Evolutionary conservation across 805 yeast species (phyloP), one percentile per base, ranked within the genome.

Genomic region (Candida fluviatilis): DNA sequence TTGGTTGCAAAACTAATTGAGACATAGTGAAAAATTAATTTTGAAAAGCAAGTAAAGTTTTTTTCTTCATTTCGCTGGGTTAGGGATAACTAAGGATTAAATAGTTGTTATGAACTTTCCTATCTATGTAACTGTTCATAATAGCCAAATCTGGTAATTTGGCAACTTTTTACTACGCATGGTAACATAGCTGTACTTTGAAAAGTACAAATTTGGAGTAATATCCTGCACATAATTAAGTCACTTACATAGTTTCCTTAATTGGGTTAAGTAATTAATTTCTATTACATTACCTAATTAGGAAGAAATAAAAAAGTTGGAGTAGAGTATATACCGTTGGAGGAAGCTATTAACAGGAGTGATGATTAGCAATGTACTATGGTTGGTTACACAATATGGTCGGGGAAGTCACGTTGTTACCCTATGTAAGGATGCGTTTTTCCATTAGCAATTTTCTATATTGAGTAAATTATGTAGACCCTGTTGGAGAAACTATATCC

Each of bases 1-100:
- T 4, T 21, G 23, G 35, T 23, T 23, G 27, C n/a, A 33, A 33
- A 21, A 33, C 35, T 13, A 26, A 26, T 33, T 33, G 27, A 4
- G 35, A 19, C 35, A 33, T 33, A 10, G 16, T 21, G 15, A 31
- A 10, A n/a, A 12, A 19, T 21, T 6, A 21, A 21, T 6, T 6
- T 21, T 21, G 10, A 21, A 6, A 6, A 6, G 10, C 6, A 6
- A 21, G 24, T 21, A 10, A 10, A 21, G 24, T n/a, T n/a, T n/a
- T n/a, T n/a, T n/a, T n/a, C n/a, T n/a, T n/a, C n/a, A n/a, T n/a
- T n/a, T n/a, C n/a, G n/a, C n/a, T n/a, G n/a, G n/a, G n/a, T n/a
- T n/a, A n/a, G n/a, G n/a, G n/a, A n/a, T n/a, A 21, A 21, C 24
- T 21, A 21, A 6, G 6, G 24, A 21, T 21, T 21, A 21, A 21